phyloP scores from a whole-genome alignment of 2,329 filamentous ascomycete species.

The Nigrograna mackinnonii region DNA sequence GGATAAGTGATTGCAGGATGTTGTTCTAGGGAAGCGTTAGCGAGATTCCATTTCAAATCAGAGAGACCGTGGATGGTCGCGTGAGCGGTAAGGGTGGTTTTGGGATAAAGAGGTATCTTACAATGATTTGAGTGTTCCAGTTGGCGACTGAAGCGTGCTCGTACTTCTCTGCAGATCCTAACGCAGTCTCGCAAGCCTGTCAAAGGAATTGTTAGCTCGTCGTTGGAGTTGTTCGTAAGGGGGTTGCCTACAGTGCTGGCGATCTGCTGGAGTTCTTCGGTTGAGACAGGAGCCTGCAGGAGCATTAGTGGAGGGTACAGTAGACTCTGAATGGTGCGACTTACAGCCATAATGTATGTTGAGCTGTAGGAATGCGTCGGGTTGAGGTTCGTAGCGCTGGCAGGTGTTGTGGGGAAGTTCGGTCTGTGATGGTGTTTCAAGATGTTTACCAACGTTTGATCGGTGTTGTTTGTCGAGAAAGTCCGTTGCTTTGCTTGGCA shows the following conservation, averaged over 20 bases:
- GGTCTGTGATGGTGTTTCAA: conserved; percentile 8
- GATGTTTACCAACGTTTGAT: conserved; percentile 4
- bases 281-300: conserved; percentile 33
- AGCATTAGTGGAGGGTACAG: conserved; percentile 6
- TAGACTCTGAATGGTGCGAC: too few species aligned
- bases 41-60: too few species aligned
- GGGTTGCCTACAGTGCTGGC: conserved; percentile 25
- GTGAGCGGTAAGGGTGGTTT: background rate
- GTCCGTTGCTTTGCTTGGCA: background rate
- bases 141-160: conserved; percentile 81
- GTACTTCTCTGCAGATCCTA: conserved; percentile 77
- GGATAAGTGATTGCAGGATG: conserved; percentile 77
- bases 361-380: conserved; percentile 15
- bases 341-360: conserved; percentile 29
- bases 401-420: background rate
- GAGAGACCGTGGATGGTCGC: too few species aligned
- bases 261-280: conserved; percentile 33
- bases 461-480: background rate
- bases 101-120: conserved; percentile 51
- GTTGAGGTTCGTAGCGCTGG: conserved; percentile 2
- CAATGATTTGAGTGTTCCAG: conserved; percentile 95
- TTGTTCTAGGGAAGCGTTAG: conserved; percentile 70
- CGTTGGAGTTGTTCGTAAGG: conserved; percentile 4
- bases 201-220: conserved; percentile 8
- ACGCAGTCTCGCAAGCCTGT: conserved; percentile 80